phyloP scores from a whole-genome alignment of 192 early-diverging fungal genomes.

The Backusella australiensis region DNA sequence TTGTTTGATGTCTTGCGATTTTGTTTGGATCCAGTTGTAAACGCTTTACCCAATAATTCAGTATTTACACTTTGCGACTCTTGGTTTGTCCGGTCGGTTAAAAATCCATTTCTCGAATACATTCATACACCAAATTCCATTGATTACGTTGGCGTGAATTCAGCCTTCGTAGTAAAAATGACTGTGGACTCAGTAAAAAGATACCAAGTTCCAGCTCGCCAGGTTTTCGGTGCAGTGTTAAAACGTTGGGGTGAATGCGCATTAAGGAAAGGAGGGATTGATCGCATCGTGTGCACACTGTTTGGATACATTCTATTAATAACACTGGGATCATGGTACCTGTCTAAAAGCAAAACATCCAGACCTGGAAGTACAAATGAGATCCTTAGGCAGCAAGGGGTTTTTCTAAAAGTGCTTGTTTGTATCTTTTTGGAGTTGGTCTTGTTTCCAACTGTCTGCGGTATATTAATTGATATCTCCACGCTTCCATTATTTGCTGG shows the following conservation, averaged over 20 bases:
- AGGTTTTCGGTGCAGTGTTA: neutral
- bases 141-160: neutral
- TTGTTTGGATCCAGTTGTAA: neutral
- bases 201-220: neutral
- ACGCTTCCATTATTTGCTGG: conserved; percentile 73
- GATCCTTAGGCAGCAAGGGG: conserved; percentile 48
- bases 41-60: neutral
- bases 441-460: conserved; percentile 86
- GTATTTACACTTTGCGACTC: neutral
- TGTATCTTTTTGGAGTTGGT: conserved; percentile 87
- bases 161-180: neutral
- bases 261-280: conserved; percentile 45
- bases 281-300: conserved; percentile 53
- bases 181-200: neutral
- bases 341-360: conserved; percentile 42
- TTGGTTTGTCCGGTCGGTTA: neutral
- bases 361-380: conserved; percentile 34
- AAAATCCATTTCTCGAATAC: neutral
- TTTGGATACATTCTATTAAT: conserved; percentile 61
- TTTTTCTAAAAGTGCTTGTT: conserved; percentile 70
- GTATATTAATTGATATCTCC: conserved; percentile 77
- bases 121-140: neutral
- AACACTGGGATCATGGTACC: conserved; percentile 48
- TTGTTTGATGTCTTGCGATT: neutral
- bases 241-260: conserved; percentile 44